phyloP scores from a whole-genome alignment of 2,329 filamentous ascomycete genomes.

The Ascochyta koolunga region DNA sequence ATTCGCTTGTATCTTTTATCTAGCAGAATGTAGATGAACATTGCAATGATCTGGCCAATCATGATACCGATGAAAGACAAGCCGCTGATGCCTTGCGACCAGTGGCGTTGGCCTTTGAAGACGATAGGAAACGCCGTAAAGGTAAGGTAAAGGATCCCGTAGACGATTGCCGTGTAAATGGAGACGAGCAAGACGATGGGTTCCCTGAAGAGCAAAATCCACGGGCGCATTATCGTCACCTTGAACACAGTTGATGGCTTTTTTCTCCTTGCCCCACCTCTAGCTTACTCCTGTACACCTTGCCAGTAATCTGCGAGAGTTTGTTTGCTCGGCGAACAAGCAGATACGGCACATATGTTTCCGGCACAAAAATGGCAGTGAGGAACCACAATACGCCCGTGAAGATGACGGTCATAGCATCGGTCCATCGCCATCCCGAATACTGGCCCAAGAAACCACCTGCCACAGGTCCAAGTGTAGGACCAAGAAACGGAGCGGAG shows the following conservation, averaged over 20 bases:
- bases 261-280: constrained; percentile 53
- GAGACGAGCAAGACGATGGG: constrained; percentile 65
- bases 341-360: constrained; percentile 70
- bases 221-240: constrained; percentile 53
- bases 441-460: constrained; percentile 69
- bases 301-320: constrained; percentile 65
- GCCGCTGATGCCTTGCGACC: constrained; percentile 64
- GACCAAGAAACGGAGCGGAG: constrained; percentile 68
- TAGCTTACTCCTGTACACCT: no score
- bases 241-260: constrained; percentile 39
- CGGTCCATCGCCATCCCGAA: constrained; percentile 75
- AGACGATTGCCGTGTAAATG: constrained; percentile 63
- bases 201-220: constrained; percentile 63
- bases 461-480: constrained; percentile 68
- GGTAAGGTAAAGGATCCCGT: constrained; percentile 68
- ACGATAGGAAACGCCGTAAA: constrained; percentile 66
- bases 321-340: constrained; percentile 63
- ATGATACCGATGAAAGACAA: constrained; percentile 69
- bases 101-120: constrained; percentile 62
- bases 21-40: background rate
- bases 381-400: constrained; percentile 66
- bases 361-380: constrained; percentile 67
- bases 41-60: constrained; percentile 51
- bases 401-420: constrained; percentile 69
- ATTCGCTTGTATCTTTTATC: no score